Percentiles rank a stretch among this genome's conserved stretches.
Conservation (phyloP, 2,329 filamentous ascomycete genomes). For the Ascochyta viciae-villosae region DNA sequence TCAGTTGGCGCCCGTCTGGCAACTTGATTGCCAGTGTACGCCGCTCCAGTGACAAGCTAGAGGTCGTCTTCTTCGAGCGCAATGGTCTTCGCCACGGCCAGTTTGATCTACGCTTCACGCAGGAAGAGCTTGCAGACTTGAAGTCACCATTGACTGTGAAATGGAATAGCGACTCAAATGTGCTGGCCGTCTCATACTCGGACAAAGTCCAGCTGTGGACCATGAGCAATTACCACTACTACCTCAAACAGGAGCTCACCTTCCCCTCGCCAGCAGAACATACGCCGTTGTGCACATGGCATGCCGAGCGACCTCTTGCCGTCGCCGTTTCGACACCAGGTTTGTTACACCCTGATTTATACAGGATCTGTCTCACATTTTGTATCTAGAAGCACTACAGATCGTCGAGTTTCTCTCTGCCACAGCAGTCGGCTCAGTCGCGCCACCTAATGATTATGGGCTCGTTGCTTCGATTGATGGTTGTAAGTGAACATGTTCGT, state of each 20-base stretch:
- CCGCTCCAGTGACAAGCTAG: conserved; percentile 69
- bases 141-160: conserved; percentile 69
- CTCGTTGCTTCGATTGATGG: conserved; percentile 87
- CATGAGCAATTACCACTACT: conserved; percentile 97
- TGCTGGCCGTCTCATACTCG: conserved; percentile 79
- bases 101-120: conserved; percentile 76
- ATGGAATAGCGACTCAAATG: conserved; percentile 93
- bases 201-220: conserved; percentile 92
- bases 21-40: conserved; percentile 91
- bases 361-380: neutral
- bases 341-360: conserved; percentile 15
- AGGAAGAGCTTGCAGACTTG: conserved; percentile 63
- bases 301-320: conserved; percentile 81
- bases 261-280: conserved; percentile 30
- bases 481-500: conserved; percentile 49
- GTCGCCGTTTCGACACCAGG: conserved; percentile 61
- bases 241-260: conserved; percentile 86
- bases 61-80: conserved; percentile 94
- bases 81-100: conserved; percentile 97
- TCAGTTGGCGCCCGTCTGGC: conserved; percentile 91
- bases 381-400: conserved; percentile 57
- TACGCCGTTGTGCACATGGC: conserved; percentile 64
- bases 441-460: conserved; percentile 77
- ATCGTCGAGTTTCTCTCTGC: conserved; percentile 71
- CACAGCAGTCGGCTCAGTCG: conserved; percentile 71